Conservation (phyloP, 331 rosid species). For the Quercus lobata region DNA sequence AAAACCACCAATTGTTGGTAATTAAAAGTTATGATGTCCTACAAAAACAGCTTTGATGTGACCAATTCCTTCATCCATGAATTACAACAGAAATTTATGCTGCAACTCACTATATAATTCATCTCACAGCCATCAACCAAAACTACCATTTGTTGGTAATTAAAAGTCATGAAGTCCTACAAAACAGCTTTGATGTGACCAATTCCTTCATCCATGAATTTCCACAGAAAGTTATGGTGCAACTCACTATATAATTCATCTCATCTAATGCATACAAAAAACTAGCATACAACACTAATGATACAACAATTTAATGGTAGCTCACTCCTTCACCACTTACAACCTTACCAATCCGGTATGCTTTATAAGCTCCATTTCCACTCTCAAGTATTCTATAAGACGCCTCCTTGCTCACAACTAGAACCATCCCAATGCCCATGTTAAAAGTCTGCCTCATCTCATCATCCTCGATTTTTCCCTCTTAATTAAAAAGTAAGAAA, state of each 20-base stretch:
- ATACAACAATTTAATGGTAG: slow-evolving; percentile 15
- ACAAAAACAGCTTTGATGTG: background rate
- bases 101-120: slow-evolving; percentile 2
- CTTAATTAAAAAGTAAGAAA: slow-evolving; percentile 34
- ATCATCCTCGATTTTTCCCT: slow-evolving; percentile 64
- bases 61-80: background rate
- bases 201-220: background rate
- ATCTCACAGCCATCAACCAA: background rate
- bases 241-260: slow-evolving; percentile 1
- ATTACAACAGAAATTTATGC: background rate
- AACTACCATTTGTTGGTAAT: background rate
- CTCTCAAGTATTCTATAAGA: slow-evolving; percentile 48
- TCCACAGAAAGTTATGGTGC: background rate
- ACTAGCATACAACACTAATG: background rate
- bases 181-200: background rate
- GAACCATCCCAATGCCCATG: slow-evolving; percentile 94
- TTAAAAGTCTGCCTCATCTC: slow-evolving; percentile 87
- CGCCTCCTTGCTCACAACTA: slow-evolving; percentile 66
- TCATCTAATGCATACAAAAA: background rate
- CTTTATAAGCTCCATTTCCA: slow-evolving; percentile 21
- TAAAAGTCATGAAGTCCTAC: background rate
- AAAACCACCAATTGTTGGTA: background rate
- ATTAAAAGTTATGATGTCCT: background rate
- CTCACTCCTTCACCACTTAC: slow-evolving; percentile 53
- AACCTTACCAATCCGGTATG: slow-evolving; percentile 73